Conservation (phyloP, 805 yeast genomes). For the Lachancea sp. region DNA sequence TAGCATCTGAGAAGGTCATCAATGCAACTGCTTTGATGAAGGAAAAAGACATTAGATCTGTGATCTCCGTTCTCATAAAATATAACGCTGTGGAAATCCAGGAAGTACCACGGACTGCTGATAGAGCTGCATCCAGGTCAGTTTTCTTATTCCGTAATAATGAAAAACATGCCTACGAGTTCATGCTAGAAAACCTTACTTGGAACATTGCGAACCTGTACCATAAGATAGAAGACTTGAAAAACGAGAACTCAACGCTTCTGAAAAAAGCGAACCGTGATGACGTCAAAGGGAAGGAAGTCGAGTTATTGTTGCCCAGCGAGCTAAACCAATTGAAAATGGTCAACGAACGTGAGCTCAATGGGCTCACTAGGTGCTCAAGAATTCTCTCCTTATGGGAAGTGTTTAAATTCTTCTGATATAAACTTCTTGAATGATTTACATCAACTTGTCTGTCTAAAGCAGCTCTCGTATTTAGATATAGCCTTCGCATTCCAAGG, state of each 20-base stretch:
- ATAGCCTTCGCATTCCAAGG: constrained; percentile 43
- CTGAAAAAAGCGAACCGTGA: constrained; percentile 80
- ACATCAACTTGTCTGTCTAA: constrained; percentile 10
- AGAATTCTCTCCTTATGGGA: constrained; percentile 55
- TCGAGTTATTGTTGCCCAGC: constrained; percentile 61
- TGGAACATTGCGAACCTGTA: constrained; percentile 43
- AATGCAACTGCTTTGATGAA: constrained; percentile 69
- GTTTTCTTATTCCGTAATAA: constrained; percentile 74
- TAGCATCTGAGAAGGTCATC: constrained; percentile 80
- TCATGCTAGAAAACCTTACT: constrained; percentile 41
- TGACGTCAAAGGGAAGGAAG: constrained; percentile 81
- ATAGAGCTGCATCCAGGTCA: constrained; percentile 85
- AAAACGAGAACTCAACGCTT: constrained; percentile 56
- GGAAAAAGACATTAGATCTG: constrained; percentile 68
- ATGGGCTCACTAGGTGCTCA: constrained; percentile 46
- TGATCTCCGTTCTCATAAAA: constrained; percentile 57
- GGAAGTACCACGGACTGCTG: constrained; percentile 88
- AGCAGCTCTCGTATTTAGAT: constrained; percentile 27
- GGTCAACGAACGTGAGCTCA: constrained; percentile 52
- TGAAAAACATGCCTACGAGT: constrained; percentile 43
- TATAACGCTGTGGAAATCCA: constrained; percentile 78
- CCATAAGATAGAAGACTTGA: constrained; percentile 48
- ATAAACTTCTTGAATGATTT: neutral
- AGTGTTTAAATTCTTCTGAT: constrained; percentile 38
- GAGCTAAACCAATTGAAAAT: constrained; percentile 68